phyloP scores from a whole-genome alignment of 495 filamentous ascomycete genomes.

The Lasiosphaeria ovina region DNA sequence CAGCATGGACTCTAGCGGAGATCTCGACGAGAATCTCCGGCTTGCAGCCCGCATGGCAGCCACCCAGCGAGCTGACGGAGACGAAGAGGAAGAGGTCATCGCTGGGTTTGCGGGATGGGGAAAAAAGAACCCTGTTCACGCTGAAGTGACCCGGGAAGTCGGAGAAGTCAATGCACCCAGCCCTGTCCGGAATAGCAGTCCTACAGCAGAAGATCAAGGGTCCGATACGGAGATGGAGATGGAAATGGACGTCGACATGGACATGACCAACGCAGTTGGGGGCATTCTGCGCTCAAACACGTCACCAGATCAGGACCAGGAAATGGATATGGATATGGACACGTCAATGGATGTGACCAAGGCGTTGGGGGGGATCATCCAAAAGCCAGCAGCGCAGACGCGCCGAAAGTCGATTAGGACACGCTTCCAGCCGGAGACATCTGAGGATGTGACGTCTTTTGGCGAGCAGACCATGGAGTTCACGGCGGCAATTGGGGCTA shows the following conservation, averaged over 20 bases:
- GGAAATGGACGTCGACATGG: constrained; percentile 54
- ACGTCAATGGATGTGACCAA: constrained; percentile 85
- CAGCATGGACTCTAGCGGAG: constrained; percentile 62
- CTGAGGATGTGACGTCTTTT: constrained; percentile 15
- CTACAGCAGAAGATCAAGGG: constrained; percentile 26
- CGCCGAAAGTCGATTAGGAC: constrained; percentile 25
- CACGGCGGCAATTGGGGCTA: constrained; percentile 71
- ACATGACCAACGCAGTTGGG: constrained; percentile 57
- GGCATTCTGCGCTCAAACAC: constrained; percentile 46
- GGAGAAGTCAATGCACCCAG: constrained; percentile 6
- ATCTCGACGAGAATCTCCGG: constrained; percentile 72
- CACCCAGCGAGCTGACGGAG: constrained; percentile 67
- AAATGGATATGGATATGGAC: constrained; percentile 80
- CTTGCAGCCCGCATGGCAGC: constrained; percentile 72
- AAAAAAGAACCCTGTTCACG: constrained; percentile 30
- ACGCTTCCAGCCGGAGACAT: constrained; percentile 14
- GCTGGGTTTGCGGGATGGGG: constrained; percentile 55
- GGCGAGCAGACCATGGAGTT: constrained; percentile 76
- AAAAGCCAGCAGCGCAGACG: constrained; percentile 35
- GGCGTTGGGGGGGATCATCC: constrained; percentile 76
- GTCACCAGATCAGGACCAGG: constrained; percentile 34
- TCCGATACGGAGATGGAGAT: constrained; percentile 37
- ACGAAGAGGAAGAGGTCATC: constrained; percentile 78
- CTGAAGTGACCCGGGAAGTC: constrained; percentile 8
- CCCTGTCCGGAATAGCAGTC: constrained; percentile 16